Conservation (phyloP, 495 filamentous ascomycete genomes). For the Penicillium steckii region DNA sequence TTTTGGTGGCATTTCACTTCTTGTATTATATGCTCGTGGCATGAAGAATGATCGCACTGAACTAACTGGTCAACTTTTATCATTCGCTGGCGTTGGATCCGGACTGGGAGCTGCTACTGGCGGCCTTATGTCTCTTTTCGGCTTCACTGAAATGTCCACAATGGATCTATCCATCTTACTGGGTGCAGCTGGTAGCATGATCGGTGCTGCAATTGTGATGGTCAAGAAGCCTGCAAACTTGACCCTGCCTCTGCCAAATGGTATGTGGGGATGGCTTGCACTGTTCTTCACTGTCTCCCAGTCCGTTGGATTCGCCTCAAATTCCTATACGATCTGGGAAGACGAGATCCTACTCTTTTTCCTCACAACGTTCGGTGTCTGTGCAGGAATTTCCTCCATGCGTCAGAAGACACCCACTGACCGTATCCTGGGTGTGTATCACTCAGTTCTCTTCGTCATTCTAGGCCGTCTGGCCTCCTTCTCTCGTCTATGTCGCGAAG, state of each 20-base stretch:
- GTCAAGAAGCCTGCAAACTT: slow-evolving; percentile 47
- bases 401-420: slow-evolving; percentile 61
- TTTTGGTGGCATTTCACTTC: slow-evolving; percentile 58
- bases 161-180: slow-evolving; percentile 37
- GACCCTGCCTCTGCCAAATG: slow-evolving; percentile 66
- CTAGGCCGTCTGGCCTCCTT: slow-evolving; percentile 82
- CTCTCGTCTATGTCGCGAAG: slow-evolving; percentile 92
- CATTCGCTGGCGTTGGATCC: slow-evolving; percentile 41
- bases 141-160: slow-evolving; percentile 22
- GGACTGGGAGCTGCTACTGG: slow-evolving; percentile 39
- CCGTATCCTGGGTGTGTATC: slow-evolving; percentile 71
- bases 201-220: slow-evolving; percentile 58
- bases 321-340: slow-evolving; percentile 99
- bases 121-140: slow-evolving; percentile 17
- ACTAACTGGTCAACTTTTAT: slow-evolving; percentile 50
- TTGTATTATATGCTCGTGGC: slow-evolving; percentile 70
- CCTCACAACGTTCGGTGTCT: slow-evolving; percentile 79
- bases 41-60: slow-evolving; percentile 51
- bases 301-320: slow-evolving; percentile 89
- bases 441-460: slow-evolving; percentile 79
- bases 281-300: slow-evolving; percentile 77
- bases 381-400: slow-evolving; percentile 69
- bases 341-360: slow-evolving; percentile 93
- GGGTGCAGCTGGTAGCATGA: slow-evolving; percentile 61
- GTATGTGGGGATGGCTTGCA: slow-evolving; percentile 83